These are phyloP conservation scores for Oidiodendron maius DNA, from an alignment of 495 filamentous ascomycete genomes.

Conservation along the genomic window DNA sequence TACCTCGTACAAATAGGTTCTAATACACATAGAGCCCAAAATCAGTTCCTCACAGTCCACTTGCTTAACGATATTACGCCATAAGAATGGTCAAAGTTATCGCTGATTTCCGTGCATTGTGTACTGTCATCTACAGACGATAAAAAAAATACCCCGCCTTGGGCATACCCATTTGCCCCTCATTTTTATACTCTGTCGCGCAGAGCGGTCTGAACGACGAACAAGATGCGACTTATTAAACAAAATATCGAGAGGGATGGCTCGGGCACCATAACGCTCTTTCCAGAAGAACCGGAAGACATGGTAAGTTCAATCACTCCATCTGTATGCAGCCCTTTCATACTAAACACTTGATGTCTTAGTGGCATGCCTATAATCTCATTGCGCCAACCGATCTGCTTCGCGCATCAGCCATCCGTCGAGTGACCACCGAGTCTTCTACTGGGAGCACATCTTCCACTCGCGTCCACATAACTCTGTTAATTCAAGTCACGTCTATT, in stretches of 20 bases:
- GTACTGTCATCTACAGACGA: constrained; percentile 6
- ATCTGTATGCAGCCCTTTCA: no score
- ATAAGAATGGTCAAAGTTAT: constrained; percentile 6
- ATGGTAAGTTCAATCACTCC: constrained; percentile 55
- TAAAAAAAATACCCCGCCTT: not conserved
- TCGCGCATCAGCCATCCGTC: constrained; percentile 76
- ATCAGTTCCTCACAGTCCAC: no score
- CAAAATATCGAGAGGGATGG: constrained; percentile 69
- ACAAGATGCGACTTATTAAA: constrained; percentile 63
- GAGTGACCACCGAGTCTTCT: constrained; percentile 61
- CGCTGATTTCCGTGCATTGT: not conserved
- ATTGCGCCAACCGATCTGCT: constrained; percentile 76
- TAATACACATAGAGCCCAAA: no score
- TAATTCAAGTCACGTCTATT: constrained; percentile 72
- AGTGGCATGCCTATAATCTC: constrained; percentile 98
- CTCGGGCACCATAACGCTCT: constrained; percentile 71
- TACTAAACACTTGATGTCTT: not conserved
- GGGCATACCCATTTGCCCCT: no score
- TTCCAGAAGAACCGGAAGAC: constrained; percentile 90
- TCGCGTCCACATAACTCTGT: constrained; percentile 71
- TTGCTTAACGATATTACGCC: no score
- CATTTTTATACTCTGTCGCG: no score
- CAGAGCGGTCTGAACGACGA: no score
- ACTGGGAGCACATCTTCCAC: constrained; percentile 71
- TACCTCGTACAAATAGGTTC: no score